Conservation (phyloP, 495 filamentous ascomycete genomes). For the Aspergillus homomorphus region DNA sequence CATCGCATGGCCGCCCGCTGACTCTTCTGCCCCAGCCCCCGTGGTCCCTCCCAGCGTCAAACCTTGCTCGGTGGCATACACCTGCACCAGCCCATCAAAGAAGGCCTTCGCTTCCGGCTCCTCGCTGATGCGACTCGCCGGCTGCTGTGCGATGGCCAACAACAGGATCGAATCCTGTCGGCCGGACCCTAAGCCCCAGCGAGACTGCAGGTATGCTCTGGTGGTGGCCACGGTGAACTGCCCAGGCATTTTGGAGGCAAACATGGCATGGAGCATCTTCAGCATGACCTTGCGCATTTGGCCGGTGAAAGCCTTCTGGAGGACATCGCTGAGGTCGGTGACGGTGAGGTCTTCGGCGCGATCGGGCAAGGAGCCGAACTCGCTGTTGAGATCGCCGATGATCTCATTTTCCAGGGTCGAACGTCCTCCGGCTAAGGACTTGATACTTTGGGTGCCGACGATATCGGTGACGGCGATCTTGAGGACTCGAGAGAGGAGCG, state of each 20-base stretch:
- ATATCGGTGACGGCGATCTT: conserved; percentile 70
- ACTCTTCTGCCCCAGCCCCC: conserved; percentile 66
- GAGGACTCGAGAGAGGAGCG: conserved; percentile 89
- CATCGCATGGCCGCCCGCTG: conserved; percentile 59
- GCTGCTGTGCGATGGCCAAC: conserved; percentile 1
- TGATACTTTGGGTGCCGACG: conserved; percentile 60
- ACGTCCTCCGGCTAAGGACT: conserved; percentile 94
- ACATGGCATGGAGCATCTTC: conserved; percentile 82
- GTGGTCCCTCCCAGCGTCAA: conserved; percentile 71
- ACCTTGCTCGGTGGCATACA: conserved; percentile 72
- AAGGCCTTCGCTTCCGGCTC: conserved; percentile 5
- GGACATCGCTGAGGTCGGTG: conserved; percentile 89
- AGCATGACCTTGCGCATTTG: conserved; percentile 91
- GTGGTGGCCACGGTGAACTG: not conserved
- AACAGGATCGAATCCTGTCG: conserved; percentile 10
- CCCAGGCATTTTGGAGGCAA: conserved; percentile 74
- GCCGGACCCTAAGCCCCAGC: conserved; percentile 3
- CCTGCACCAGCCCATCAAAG: conserved; percentile 4
- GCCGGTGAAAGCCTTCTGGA: conserved; percentile 79
- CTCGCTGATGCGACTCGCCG: not conserved
- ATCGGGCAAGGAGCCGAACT: conserved; percentile 94
- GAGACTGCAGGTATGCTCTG: not conserved
- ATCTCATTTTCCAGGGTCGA: conserved; percentile 97
- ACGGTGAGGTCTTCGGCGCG: conserved; percentile 94
- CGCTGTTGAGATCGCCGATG: conserved; percentile 88